Evolutionary conservation across 2,329 filamentous ascomycete species (phyloP), one percentile per base, ranked within the genome.

Genomic region (Aureobasidium namibiae): DNA sequence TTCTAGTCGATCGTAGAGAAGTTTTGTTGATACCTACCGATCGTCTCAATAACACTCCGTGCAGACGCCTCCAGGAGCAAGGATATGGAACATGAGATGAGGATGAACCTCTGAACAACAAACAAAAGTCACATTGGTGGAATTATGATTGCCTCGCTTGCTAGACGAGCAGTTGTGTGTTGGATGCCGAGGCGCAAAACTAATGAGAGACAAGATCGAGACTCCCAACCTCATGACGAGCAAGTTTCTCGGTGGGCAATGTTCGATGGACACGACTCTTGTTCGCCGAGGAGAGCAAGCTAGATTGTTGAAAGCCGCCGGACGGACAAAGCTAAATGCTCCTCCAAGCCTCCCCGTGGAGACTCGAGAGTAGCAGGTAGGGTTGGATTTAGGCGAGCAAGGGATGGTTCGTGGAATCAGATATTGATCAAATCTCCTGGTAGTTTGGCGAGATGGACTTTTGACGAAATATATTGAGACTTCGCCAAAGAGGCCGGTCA

Each of bases 211-310:
- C 21, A 38, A 18, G 21, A n/a, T 50, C 31, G 21, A 38, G 18
- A 21, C 48, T 39, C 33, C 48, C 48, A 52, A 7, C 48, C 48
- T 39, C 48, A 52, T 52, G 48, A 52, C 48, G 48, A 52, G 48
- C 23, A 49, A 7, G 38, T 26, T 26, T 36, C 31, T 45, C 44
- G 44, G 33, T 48, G 44, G 46, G 16, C 31, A 13, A 24, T 36
- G 46, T 18, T 39, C 45, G 18, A 34, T 4, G n/a, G 13, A 34
- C 34, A 26, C 34, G 48, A 38, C 48, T 39, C 31, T 50, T 21
- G 7, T 39, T 49, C 23, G 13, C 45, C 45, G 45, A 16, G 9
- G 11, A 26, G 48, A 39, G 13, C 33, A 52, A 29, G 48, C 48
- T 26, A 39, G 48, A 26, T 16, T 26, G n/a, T n/a, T 10, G 18